These are phyloP conservation scores for Diaporthe amygdali DNA, from an alignment of 2,329 filamentous ascomycete genomes.

Conservation along the genomic window DNA sequence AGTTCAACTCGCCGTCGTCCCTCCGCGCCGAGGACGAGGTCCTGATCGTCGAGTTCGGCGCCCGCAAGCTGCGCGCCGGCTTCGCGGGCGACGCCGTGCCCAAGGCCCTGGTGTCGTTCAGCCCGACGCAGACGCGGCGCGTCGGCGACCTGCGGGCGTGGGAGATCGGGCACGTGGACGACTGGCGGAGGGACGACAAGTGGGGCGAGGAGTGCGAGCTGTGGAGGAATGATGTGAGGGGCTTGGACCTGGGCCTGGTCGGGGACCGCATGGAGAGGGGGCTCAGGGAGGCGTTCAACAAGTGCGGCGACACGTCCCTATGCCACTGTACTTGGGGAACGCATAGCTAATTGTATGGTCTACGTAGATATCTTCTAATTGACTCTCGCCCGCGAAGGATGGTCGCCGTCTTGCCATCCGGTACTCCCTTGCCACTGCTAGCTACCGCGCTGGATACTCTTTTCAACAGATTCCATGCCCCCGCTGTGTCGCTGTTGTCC, in stretches of 20 bases:
- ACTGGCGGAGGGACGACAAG: slow-evolving; percentile 52
- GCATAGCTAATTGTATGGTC: slow-evolving; percentile 18
- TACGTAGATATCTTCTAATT: slow-evolving; percentile 63
- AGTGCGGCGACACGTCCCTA: slow-evolving; percentile 55
- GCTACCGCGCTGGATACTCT: slow-evolving; percentile 77
- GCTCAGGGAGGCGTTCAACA: slow-evolving; percentile 81
- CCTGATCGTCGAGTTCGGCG: slow-evolving; percentile 82
- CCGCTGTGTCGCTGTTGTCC: slow-evolving; percentile 81
- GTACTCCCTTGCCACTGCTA: slow-evolving; percentile 78
- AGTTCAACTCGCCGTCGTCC: slow-evolving; percentile 64
- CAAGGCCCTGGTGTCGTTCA: slow-evolving; percentile 73
- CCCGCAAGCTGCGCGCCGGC: slow-evolving; percentile 78
- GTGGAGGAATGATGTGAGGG: slow-evolving; percentile 77
- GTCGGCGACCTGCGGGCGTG: slow-evolving; percentile 82
- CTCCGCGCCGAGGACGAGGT: slow-evolving; percentile 82
- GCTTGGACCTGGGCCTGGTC: slow-evolving; percentile 78
- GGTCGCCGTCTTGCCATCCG: slow-evolving; percentile 77
- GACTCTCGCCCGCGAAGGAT: slow-evolving; percentile 79
- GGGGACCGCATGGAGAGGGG: slow-evolving; percentile 87
- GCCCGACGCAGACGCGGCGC: slow-evolving; percentile 76
- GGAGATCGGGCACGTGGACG: slow-evolving; percentile 57
- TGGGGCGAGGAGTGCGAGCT: slow-evolving; percentile 75
- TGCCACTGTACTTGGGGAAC: not conserved
- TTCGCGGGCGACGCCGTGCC: slow-evolving; percentile 85
- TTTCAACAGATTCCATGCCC: slow-evolving; percentile 81